Percentiles rank a stretch among this genome's conserved stretches.
These are phyloP conservation scores for Coemansia sp. DNA, from an alignment of 192 early-diverging fungal genomes.

Conservation along the genomic window DNA sequence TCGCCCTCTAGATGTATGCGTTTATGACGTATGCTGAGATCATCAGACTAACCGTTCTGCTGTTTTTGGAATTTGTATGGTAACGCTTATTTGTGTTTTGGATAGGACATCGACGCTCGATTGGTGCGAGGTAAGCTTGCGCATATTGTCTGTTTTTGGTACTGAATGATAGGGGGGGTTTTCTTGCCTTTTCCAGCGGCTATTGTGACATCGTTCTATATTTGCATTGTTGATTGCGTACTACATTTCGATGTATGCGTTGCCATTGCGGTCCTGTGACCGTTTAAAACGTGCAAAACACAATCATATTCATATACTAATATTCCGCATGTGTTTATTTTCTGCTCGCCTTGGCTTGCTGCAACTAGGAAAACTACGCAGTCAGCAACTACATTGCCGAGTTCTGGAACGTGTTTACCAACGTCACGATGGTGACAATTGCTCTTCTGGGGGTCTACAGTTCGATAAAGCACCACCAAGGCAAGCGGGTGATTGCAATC, in stretches of 20 bases:
- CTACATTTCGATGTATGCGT: not conserved
- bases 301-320: not conserved
- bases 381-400: conserved; percentile 70
- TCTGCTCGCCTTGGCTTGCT: not conserved
- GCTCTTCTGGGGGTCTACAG: conserved; percentile 61
- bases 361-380: conserved; percentile 64
- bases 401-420: conserved; percentile 76
- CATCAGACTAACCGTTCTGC: not conserved
- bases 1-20: too few species aligned
- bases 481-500: conserved; percentile 57
- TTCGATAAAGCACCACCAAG: conserved; percentile 48
- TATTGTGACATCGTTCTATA: not conserved
- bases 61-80: not conserved
- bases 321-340: not conserved
- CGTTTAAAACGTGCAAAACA: not conserved
- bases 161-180: too few species aligned
- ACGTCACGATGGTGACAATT: conserved; percentile 62
- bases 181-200: not conserved
- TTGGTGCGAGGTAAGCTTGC: conserved; percentile 69
- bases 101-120: conserved; percentile 64
- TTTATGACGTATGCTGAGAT: too few species aligned
- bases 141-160: not conserved
- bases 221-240: not conserved
- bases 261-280: not conserved
- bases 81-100: not conserved